A percentile compares a stretch with the other conserved stretches of the same genome.
Conservation (phyloP, 1,284 basidiomycete genomes). For the Neolentinus lepideus region DNA sequence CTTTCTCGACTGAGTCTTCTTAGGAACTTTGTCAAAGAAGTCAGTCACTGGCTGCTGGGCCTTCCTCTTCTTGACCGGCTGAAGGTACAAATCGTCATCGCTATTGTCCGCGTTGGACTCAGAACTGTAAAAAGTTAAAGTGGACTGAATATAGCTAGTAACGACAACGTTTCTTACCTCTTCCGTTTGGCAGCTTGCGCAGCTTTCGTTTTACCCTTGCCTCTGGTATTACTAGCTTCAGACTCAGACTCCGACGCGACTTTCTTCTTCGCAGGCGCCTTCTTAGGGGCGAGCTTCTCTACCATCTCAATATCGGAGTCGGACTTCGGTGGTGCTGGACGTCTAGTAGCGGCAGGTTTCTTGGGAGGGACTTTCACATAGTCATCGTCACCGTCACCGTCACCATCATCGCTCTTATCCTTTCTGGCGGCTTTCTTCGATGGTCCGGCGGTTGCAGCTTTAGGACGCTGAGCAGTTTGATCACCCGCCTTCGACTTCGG, state of each 20-base stretch:
- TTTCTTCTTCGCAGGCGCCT: conserved; percentile 13
- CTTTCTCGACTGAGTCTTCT: conserved; percentile 22
- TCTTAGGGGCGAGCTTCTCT: conserved; percentile 16
- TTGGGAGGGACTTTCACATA: background rate
- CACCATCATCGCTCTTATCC: conserved; percentile 16
- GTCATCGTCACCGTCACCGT: conserved; percentile 7
- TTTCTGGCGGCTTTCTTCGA: background rate
- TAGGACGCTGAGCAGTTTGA: conserved; percentile 19
- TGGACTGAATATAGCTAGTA: conserved; percentile 7
- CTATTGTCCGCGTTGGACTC: conserved; percentile 32
- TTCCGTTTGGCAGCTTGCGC: conserved; percentile 40
- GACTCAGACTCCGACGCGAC: conserved; percentile 18
- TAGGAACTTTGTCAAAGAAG: conserved; percentile 49
- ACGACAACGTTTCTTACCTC: conserved; percentile 30
- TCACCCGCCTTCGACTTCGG: conserved; percentile 30
- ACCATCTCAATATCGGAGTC: conserved; percentile 32
- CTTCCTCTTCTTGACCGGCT: conserved; percentile 47
- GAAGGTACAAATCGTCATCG: conserved; percentile 31
- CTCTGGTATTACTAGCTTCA: conserved; percentile 20
- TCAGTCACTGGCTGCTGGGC: conserved; percentile 44
- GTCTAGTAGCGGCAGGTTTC: conserved; percentile 1
- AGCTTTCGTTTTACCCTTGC: conserved; percentile 28
- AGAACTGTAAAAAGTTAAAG: conserved; percentile 19
- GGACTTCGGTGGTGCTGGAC: conserved; percentile 9
- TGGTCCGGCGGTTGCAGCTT: conserved; percentile 6